Evolutionary conservation across 1,284 basidiomycete genomes (phyloP).

Genomic region (Boletellus sp.): DNA sequence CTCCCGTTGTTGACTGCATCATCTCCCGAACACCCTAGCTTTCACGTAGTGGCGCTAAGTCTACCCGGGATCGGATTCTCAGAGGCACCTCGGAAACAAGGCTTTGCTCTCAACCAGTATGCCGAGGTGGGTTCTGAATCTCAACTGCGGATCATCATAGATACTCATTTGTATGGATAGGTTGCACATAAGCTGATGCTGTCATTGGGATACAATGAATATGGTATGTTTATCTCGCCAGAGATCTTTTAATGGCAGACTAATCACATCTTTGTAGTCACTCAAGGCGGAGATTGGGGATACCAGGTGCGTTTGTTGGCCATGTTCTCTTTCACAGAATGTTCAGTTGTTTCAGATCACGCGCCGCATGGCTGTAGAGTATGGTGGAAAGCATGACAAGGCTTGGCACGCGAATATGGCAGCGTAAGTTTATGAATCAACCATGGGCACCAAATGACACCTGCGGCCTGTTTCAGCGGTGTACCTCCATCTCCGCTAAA

Average conservation of each 20-base stretch:
- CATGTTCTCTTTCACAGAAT: background rate
- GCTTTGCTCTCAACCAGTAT: slow-evolving; percentile 35
- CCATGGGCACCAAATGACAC: background rate
- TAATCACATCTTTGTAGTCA: slow-evolving; percentile 33
- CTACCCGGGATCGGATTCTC: slow-evolving; percentile 59
- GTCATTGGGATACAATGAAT: slow-evolving; percentile 49
- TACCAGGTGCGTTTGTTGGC: slow-evolving; percentile 28
- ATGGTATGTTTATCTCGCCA: slow-evolving; percentile 35
- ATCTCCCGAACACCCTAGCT: slow-evolving; percentile 46
- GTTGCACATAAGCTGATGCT: slow-evolving; percentile 51
- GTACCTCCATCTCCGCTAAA: slow-evolving; percentile 22
- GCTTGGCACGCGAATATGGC: slow-evolving; percentile 48
- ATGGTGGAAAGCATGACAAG: slow-evolving; percentile 41
- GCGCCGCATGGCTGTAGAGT: slow-evolving; percentile 36
- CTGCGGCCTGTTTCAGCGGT: slow-evolving; percentile 13
- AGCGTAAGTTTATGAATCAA: slow-evolving; percentile 22
- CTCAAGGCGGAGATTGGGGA: slow-evolving; percentile 57
- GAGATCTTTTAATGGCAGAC: background rate
- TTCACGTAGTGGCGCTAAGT: slow-evolving; percentile 55
- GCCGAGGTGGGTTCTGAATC: slow-evolving; percentile 35
- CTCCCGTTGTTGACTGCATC: slow-evolving; percentile 46
- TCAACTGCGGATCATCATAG: background rate
- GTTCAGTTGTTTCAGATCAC: slow-evolving; percentile 36
- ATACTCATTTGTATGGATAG: slow-evolving; percentile 5
- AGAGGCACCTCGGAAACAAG: slow-evolving; percentile 38